Percentiles rank a stretch among this genome's conserved stretches.
Conservation (phyloP, 805 yeast genomes). For the Zygotorulaspora florentina region DNA sequence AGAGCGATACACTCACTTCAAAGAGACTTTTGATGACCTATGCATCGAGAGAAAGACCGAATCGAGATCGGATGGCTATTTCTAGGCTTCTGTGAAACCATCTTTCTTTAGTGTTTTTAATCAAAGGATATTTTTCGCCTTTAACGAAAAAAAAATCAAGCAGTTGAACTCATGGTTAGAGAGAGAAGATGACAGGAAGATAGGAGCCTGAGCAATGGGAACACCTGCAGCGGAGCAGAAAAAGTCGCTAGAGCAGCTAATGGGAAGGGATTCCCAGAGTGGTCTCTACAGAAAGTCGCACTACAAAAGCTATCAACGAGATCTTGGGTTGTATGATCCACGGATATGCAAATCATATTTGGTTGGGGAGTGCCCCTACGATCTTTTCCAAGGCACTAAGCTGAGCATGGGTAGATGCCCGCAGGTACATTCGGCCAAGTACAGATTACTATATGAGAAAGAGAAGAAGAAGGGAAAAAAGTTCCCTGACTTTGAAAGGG, state of each 20-base stretch:
- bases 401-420: constrained; percentile 81
- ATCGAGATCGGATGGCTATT: no score
- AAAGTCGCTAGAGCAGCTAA: constrained; percentile 68
- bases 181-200: neutral
- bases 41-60: no score
- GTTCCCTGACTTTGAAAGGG: constrained; percentile 45
- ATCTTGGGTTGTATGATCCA: constrained; percentile 44
- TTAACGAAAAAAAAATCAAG: no score
- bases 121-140: no score
- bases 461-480: constrained; percentile 39
- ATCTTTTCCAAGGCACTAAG: constrained; percentile 75
- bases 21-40: no score
- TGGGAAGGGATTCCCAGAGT: constrained; percentile 41
- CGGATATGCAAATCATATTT: constrained; percentile 74
- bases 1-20: no score
- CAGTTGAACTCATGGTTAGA: neutral
- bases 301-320: constrained; percentile 36
- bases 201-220: constrained; percentile 16
- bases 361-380: constrained; percentile 86
- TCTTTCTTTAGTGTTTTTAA: no score
- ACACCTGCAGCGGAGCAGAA: constrained; percentile 71
- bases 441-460: constrained; percentile 63
- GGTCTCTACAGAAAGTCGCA: constrained; percentile 27
- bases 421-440: constrained; percentile 66
- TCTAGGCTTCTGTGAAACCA: no score